A percentile compares a stretch with the other conserved stretches of the same genome.
Conservation (phyloP, 2,329 filamentous ascomycete species). For the Phaeophleospora eucalypticola region DNA sequence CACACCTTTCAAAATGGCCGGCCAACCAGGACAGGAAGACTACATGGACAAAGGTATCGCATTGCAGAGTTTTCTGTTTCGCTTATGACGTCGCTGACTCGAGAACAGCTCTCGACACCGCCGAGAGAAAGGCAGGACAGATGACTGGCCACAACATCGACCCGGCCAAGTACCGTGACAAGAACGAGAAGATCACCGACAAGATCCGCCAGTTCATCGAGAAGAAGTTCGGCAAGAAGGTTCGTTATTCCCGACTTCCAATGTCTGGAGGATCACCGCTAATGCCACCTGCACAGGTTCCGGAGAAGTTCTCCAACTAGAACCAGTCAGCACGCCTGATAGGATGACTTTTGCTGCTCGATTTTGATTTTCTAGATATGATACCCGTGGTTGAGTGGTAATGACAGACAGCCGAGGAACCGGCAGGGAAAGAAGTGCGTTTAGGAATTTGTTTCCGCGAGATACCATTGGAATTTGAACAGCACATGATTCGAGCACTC, state of each 20-base stretch:
- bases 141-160: constrained; percentile 22
- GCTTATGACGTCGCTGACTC: neutral
- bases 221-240: constrained; percentile 11
- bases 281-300: no score
- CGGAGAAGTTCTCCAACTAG: constrained; percentile 2
- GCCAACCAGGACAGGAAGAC: constrained; percentile 21
- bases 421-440: no score
- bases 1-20: no score
- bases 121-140: constrained; percentile 22
- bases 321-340: neutral
- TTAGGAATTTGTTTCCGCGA: no score
- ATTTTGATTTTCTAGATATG: no score
- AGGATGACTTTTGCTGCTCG: no score
- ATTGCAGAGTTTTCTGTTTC: no score
- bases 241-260: neutral
- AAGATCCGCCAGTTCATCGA: constrained; percentile 2
- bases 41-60: constrained; percentile 30
- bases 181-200: constrained; percentile 31
- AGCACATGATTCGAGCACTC: no score
- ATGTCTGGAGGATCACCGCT: neutral
- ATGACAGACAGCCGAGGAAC: no score
- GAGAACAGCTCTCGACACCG: constrained; percentile 17
- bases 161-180: constrained; percentile 19
- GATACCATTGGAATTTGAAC: no score
- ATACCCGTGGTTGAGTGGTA: no score